Percentiles rank a stretch among this genome's conserved stretches.
Conservation (phyloP, 2,329 filamentous ascomycete genomes). For the Beauveria australis region DNA sequence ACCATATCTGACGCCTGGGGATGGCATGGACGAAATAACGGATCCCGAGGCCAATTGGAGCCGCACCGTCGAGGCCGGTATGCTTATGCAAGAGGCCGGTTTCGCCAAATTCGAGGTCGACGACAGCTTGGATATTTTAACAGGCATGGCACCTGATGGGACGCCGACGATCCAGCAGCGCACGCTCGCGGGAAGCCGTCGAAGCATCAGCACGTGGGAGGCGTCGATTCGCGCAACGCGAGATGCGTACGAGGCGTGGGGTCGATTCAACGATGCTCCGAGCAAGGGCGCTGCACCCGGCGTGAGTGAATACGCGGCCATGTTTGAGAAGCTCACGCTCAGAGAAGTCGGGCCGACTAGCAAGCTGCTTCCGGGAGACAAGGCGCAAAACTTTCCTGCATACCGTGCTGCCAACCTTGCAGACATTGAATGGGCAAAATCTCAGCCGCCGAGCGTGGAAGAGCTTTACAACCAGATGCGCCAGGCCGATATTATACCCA, state of each 20-base stretch:
- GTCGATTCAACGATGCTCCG: slow-evolving; percentile 34
- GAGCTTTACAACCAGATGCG: slow-evolving; percentile 54
- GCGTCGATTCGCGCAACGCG: slow-evolving; percentile 50
- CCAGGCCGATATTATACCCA: slow-evolving; percentile 37
- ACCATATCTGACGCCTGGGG: slow-evolving; percentile 47
- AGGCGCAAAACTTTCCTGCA: slow-evolving; percentile 37
- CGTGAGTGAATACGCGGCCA: slow-evolving; percentile 44
- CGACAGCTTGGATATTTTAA: slow-evolving; percentile 40
- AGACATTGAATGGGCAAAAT: slow-evolving; percentile 56
- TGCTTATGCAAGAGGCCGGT: slow-evolving; percentile 48
- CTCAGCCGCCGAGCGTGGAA: slow-evolving; percentile 49
- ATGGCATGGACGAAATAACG: slow-evolving; percentile 51
- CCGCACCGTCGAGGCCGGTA: slow-evolving; percentile 43
- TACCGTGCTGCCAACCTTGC: slow-evolving; percentile 42
- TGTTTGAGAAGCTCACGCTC: slow-evolving; percentile 49
- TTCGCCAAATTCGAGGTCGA: slow-evolving; percentile 41
- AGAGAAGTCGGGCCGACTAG: slow-evolving; percentile 20
- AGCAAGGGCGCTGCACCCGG: slow-evolving; percentile 26
- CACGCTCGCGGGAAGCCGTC: slow-evolving; percentile 14
- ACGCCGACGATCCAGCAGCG: slow-evolving; percentile 49
- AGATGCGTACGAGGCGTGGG: slow-evolving; percentile 55
- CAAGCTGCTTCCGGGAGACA: slow-evolving; percentile 49
- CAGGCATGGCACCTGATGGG: slow-evolving; percentile 41
- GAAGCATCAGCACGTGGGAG: slow-evolving; percentile 37
- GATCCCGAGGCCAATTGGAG: slow-evolving; percentile 45